Evolutionary conservation across 805 yeast species (phyloP).

Genomic region (Helenozyma baotianmanensis): DNA sequence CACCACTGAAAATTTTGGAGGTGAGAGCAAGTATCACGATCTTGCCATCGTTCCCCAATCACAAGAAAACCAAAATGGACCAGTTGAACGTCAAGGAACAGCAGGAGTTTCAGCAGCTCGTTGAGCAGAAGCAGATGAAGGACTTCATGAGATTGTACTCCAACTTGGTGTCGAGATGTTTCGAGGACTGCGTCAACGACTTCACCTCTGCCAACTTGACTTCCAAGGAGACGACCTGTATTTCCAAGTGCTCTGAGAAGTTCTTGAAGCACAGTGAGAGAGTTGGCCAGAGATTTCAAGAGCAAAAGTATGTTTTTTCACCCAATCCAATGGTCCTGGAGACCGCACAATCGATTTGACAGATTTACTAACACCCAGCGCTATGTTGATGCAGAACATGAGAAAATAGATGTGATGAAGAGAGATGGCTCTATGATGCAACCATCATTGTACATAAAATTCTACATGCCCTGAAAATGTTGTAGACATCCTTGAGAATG

Average conservation of each 20-base stretch:
- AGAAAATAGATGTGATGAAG: too few relatives aligned
- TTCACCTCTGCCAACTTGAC: slow-evolving; percentile 90
- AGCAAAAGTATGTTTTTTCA: slow-evolving; percentile 60
- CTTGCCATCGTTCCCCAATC: too few relatives aligned
- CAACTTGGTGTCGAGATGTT: slow-evolving; percentile 92
- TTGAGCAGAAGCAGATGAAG: slow-evolving; percentile 97
- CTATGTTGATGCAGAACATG: slow-evolving; percentile 70
- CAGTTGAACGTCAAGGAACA: slow-evolving; percentile 93
- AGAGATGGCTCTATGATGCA: too few relatives aligned
- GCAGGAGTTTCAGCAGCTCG: slow-evolving; percentile 91
- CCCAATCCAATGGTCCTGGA: not conserved
- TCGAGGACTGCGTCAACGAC: slow-evolving; percentile 96
- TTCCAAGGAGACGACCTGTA: slow-evolving; percentile 78
- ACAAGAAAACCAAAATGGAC: slow-evolving; percentile 57
- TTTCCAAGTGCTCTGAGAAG: slow-evolving; percentile 91
- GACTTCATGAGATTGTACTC: slow-evolving; percentile 98
- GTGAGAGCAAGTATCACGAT: too few relatives aligned
- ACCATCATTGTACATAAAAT: too few relatives aligned
- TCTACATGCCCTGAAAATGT: too few relatives aligned
- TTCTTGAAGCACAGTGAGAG: slow-evolving; percentile 97
- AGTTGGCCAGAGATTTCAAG: slow-evolving; percentile 98
- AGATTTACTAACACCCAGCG: slow-evolving; percentile 35
- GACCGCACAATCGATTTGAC: too few relatives aligned
- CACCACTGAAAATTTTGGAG: slow-evolving; percentile 13
- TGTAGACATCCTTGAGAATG: too few relatives aligned